Conservation (phyloP, 176 grass and related monocot genomes). For the Oryza officinalis region DNA sequence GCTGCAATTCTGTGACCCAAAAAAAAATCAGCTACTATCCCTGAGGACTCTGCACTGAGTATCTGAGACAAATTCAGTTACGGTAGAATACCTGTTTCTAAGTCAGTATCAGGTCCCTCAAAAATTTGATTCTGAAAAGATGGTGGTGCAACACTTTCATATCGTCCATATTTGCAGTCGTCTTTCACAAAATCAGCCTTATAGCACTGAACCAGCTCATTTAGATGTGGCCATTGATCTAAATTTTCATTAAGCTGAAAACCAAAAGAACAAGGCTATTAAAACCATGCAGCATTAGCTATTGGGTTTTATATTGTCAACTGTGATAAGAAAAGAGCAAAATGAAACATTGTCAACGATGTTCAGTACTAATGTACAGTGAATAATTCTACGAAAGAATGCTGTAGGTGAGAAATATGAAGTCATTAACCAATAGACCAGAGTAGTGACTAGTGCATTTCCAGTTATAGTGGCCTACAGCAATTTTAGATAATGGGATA, state of each 20-base stretch:
- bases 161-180: slow-evolving; percentile 86
- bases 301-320: not conserved
- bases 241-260: slow-evolving; percentile 92
- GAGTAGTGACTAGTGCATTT: not conserved
- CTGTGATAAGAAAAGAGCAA: slow-evolving; percentile 13
- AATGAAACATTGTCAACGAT: slow-evolving; percentile 8
- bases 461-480: not conserved
- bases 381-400: slow-evolving; percentile 3
- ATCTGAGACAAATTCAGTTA: slow-evolving; percentile 11
- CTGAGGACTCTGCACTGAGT: not conserved
- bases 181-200: slow-evolving; percentile 95
- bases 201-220: slow-evolving; percentile 90
- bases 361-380: not conserved
- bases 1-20: slow-evolving; percentile 66
- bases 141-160: slow-evolving; percentile 58
- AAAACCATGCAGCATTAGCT: not conserved
- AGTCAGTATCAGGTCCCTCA: slow-evolving; percentile 93
- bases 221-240: slow-evolving; percentile 98
- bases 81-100: slow-evolving; percentile 77
- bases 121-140: slow-evolving; percentile 95
- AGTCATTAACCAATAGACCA: not conserved
- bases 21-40: no score
- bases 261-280: slow-evolving; percentile 27
- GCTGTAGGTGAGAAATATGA: not conserved
- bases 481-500: not conserved